Evolutionary conservation across 305 asterid genomes (phyloP), one percentile per base, ranked within the genome.

Genomic region (Solanum aculeatissimum): DNA sequence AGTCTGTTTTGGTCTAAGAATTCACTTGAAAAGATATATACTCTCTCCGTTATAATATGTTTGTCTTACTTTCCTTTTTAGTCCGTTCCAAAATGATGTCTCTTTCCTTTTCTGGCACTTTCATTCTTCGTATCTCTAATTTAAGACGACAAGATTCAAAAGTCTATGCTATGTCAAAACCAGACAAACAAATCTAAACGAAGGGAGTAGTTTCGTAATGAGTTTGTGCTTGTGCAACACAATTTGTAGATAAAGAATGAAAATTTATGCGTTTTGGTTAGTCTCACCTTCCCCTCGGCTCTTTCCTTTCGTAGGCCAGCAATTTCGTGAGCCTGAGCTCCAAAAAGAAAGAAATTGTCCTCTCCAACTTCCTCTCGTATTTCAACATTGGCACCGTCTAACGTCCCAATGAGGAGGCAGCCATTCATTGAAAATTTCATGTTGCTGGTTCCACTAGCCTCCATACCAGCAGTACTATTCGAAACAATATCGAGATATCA

Each of bases 381-480:
- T 85, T 93, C 96, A 29, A 93, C 96, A 85, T 91, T 93, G 58
- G 95, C 96, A 57, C 96, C 96, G 60, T 93, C 96, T 63, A 92
- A 87, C 60, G 96, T 93, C 82, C 95, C 95, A 74, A 92, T 92
- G 2, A 91, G 91, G 74, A 93, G 47, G 89, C 95, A 89, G 7
- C 96, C 95, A 66, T 93, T 93, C 96, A 92, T 93, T 62, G 94
- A 74, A 77, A 93, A 93, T 65, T 92, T 93, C 96, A 93, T 92
- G 84, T 92, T 91, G 93, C 96, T 92, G 81, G 96, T 93, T 72
- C 96, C 96, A 83, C 95, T 91, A 14, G 96, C 96, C 87, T 93
- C 96, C 95, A 91, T 92, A 85, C 96, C 96, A 80, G 96, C 94
- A 86, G 94, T 93, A 77, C 93, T 92, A 47, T 54, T 45, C 5